A percentile compares a stretch with the other conserved stretches of the same genome.
phyloP scores from a whole-genome alignment of 2,329 filamentous ascomycete genomes.

The Colletotrichum sublineola region DNA sequence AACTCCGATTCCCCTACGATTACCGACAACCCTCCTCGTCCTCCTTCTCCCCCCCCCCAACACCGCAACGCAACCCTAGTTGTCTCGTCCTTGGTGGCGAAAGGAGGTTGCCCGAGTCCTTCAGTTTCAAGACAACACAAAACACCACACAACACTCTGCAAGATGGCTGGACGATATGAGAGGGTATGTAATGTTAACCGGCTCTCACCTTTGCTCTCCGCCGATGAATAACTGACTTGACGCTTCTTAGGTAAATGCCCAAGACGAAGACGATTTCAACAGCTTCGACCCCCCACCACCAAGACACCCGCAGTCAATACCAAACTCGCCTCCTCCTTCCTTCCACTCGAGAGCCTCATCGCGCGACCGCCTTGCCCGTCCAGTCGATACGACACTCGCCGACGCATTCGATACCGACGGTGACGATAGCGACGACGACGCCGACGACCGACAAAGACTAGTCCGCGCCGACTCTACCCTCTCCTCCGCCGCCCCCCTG shows the following conservation, averaged over 20 bases:
- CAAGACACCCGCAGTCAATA: conserved; percentile 50
- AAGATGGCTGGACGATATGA: conserved; percentile 70
- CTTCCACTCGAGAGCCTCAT: conserved; percentile 86
- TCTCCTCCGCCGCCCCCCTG: conserved; percentile 44
- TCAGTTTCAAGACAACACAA: conserved; percentile 20
- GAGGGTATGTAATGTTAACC: conserved; percentile 60
- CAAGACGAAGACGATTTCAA: conserved; percentile 68
- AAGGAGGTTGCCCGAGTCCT: conserved; percentile 20
- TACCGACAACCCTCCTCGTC: background rate
- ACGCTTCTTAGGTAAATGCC: conserved; percentile 64
- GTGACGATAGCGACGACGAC: conserved; percentile 80
- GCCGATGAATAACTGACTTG: conserved; percentile 18
- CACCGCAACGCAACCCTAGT: conserved; percentile 21
- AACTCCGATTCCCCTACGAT: background rate
- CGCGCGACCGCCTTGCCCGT: conserved; percentile 55
- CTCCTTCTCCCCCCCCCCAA: conserved; percentile 1
- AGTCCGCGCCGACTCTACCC: conserved; percentile 74
- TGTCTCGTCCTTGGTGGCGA: conserved; percentile 40
- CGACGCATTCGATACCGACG: conserved; percentile 91
- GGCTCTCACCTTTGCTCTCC: background rate
- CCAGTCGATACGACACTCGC: conserved; percentile 83
- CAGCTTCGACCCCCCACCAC: conserved; percentile 52
- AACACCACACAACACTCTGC: conserved; percentile 36
- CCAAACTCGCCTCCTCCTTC: conserved; percentile 81
- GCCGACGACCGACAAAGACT: conserved; percentile 87